Evolutionary conservation across 768 basidiomycete species (phyloP).

Genomic region (Tylopilus sp.): DNA sequence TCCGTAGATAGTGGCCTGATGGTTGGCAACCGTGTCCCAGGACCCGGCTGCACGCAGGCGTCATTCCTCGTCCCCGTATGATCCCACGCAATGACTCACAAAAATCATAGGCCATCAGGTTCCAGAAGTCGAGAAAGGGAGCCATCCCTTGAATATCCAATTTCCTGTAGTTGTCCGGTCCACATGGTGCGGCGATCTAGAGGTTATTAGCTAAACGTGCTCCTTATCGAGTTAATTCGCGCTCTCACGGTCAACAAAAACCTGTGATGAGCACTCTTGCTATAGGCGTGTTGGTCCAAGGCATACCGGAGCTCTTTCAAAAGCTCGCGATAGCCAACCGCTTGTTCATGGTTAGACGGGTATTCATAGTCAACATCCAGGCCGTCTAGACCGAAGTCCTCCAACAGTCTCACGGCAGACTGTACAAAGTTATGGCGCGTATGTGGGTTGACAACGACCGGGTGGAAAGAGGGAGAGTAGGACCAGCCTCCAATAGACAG

Average conservation of each 20-base stretch:
- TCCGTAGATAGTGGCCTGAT: conserved; percentile 86
- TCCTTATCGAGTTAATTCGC: background rate
- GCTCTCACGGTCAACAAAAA: conserved; percentile 71
- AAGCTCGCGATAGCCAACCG: conserved; percentile 79
- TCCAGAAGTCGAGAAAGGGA: conserved; percentile 89
- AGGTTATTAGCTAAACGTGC: conserved; percentile 1
- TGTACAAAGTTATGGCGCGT: conserved; percentile 76
- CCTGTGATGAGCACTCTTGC: conserved; percentile 56
- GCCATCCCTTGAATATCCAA: conserved; percentile 84
- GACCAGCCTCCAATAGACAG: conserved; percentile 97
- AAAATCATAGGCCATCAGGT: conserved; percentile 93
- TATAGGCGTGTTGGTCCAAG: conserved; percentile 70
- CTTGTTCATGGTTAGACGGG: conserved; percentile 74
- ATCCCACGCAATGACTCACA: conserved; percentile 39
- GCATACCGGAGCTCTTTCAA: conserved; percentile 70
- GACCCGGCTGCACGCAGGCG: conserved; percentile 57
- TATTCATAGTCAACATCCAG: conserved; percentile 94
- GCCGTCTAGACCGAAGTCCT: conserved; percentile 92
- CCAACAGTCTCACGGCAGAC: conserved; percentile 73
- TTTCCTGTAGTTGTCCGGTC: conserved; percentile 79
- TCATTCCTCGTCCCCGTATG: conserved; percentile 10
- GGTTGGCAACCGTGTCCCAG: conserved; percentile 66
- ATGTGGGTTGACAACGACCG: conserved; percentile 63
- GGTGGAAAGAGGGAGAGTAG: conserved; percentile 84
- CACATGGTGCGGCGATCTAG: conserved; percentile 91